Evolutionary conservation across 331 rosid species (phyloP).

Genomic region (Cydonia oblonga): DNA sequence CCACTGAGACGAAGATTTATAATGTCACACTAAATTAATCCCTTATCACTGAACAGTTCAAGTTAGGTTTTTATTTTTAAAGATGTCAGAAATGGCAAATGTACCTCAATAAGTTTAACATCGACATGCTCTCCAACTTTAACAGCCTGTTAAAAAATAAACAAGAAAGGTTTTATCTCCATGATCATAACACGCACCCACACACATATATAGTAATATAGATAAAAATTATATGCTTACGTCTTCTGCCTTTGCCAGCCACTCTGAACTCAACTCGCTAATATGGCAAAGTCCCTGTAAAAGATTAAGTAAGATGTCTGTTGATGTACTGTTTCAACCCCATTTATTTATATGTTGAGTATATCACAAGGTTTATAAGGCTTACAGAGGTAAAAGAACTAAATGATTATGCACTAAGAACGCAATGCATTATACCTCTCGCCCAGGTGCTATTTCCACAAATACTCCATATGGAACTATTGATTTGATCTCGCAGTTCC

Average conservation of each 20-base stretch:
- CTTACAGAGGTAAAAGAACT: neutral
- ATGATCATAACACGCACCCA: neutral
- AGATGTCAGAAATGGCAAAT: neutral
- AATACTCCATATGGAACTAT: conserved; percentile 72
- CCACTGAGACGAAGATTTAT: neutral
- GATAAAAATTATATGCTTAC: conserved; percentile 27
- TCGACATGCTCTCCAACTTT: conserved; percentile 79
- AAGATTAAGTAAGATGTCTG: conserved; percentile 17
- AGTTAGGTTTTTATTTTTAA: neutral
- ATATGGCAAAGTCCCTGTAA: conserved; percentile 93
- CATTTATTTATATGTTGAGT: neutral
- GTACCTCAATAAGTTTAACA: conserved; percentile 93
- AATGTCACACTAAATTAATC: neutral
- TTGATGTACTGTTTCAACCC: neutral
- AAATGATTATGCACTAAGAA: neutral
- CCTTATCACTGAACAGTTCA: neutral
- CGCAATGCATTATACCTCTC: conserved; percentile 56
- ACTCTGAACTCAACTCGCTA: conserved; percentile 80
- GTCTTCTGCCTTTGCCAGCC: conserved; percentile 94
- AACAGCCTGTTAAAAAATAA: conserved; percentile 46
- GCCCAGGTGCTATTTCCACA: conserved; percentile 92
- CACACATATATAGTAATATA: neutral
- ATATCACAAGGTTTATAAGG: neutral
- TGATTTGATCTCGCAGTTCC: conserved; percentile 86
- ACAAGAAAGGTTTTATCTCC: neutral